Evolutionary conservation across 2,329 filamentous ascomycete species (phyloP), one percentile per base, ranked within the genome.

Genomic region (Biscogniauxia marginata): DNA sequence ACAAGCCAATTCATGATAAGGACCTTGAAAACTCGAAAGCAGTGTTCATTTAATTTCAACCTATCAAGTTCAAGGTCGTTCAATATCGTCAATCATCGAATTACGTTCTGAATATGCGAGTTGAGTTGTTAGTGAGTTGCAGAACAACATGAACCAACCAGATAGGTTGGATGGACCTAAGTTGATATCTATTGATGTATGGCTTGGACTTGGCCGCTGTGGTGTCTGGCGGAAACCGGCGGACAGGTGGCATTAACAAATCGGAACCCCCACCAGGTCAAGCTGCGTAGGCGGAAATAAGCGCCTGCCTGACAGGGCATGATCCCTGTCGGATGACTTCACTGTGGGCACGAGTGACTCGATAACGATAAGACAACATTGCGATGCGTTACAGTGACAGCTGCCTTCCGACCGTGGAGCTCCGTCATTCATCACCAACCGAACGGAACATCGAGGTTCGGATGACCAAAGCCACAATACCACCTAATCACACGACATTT

Each of bases 281-380:
- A 39, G n/a, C 30, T 39, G 30, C 30, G n/a, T 11, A 30, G 8
- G 30, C 11, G 30, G 30, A 39, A 16, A 16, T 7, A 25, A 19
- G 49, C 39, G 52, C 43, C 45, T 53, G 48, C 19, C 20, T 34
- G 11, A 16, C 18, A 19, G 34, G 22, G 52, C 16, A 20, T 44
- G 30, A 52, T 24, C 51, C 54, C 49, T 53, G 24, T 50, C 55
- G 23, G 56, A 64, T 67, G 65, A 66, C 64, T 63, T 66, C 65
- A 67, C 63, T 50, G 46, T 53, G 50, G 52, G 24, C 39, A 54
- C 43, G 30, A 46, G 54, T 59, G 30, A 39, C 50, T 52, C 34
- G 56, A 63, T 63, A 65, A 49, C 46, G 57, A 62, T 64, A 65
- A 61, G 56, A 46, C 18, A 8, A 46, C 18, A 7, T 23, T 21